A percentile compares a stretch with the other conserved stretches of the same genome.
phyloP scores from a whole-genome alignment of 2,329 filamentous ascomycete species.

The Paecilomyces dactylethromorphus region DNA sequence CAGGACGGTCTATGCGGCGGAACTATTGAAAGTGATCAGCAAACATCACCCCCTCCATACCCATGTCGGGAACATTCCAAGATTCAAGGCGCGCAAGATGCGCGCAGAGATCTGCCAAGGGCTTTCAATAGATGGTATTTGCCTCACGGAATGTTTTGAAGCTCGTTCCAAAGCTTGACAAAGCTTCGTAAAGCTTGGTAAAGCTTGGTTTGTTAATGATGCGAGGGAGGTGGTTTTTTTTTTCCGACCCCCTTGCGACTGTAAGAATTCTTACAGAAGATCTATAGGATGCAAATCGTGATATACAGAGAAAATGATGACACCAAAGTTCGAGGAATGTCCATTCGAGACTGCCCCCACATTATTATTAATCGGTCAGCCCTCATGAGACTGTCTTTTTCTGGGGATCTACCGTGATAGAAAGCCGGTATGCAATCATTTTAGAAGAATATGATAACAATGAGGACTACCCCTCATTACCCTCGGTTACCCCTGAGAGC shows the following conservation, averaged over 20 bases:
- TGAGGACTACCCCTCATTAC: background rate
- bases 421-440: background rate
- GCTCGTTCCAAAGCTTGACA: background rate
- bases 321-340: background rate
- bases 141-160: background rate
- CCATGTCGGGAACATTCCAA: background rate
- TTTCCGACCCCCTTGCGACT: background rate
- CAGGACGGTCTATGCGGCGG: no score
- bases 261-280: no score
- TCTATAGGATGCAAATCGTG: no score
- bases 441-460: background rate
- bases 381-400: background rate
- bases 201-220: background rate
- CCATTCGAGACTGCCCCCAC: background rate
- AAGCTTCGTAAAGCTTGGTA: background rate
- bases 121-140: background rate
- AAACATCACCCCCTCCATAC: no score
- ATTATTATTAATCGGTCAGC: background rate
- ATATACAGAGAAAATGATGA: no score
- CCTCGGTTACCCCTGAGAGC: background rate
- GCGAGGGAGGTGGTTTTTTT: background rate
- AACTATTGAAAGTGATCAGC: no score
- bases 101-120: background rate
- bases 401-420: background rate
- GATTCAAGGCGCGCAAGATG: background rate